These are phyloP conservation scores for Uromyces viciae-fabae DNA, from an alignment of 1,284 basidiomycete species.

Conservation along the genomic window DNA sequence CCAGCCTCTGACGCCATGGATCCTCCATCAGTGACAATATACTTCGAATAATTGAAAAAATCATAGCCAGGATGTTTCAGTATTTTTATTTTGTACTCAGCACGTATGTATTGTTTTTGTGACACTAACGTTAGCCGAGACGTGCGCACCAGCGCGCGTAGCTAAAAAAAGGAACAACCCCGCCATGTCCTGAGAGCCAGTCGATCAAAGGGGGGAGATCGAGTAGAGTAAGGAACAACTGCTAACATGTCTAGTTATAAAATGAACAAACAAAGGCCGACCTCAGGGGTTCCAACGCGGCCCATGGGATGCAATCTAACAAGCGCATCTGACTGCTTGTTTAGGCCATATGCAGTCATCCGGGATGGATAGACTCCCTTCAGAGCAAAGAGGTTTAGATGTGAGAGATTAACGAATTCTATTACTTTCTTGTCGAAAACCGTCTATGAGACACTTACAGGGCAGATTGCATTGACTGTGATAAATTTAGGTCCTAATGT, in stretches of 20 bases:
- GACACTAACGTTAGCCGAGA: conserved; percentile 30
- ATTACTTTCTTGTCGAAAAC: too few species aligned
- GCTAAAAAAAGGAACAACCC: conserved; percentile 38
- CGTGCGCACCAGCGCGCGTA: conserved; percentile 39
- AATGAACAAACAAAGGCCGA: not conserved
- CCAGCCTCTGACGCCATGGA: conserved; percentile 16
- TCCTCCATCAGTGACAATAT: conserved; percentile 41
- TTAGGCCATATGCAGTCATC: conserved; percentile 44
- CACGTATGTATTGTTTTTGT: not conserved
- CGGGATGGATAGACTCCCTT: conserved; percentile 45
- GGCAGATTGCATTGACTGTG: conserved; percentile 54
- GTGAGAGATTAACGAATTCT: not conserved
- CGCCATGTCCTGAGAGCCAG: conserved; percentile 31
- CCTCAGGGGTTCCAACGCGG: conserved; percentile 41
- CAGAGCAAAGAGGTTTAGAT: not conserved
- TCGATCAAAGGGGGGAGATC: not conserved
- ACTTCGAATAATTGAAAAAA: not conserved
- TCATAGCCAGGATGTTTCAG: not conserved
- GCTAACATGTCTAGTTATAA: not conserved
- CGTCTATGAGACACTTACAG: conserved; percentile 44
- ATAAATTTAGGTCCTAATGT: conserved; percentile 53
- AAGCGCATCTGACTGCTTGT: conserved; percentile 21
- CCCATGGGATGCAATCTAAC: conserved; percentile 35
- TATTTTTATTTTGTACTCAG: not conserved
- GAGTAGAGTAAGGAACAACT: not conserved